Conservation (phyloP, 768 basidiomycete genomes). For the Boletus subcaerulescens region DNA sequence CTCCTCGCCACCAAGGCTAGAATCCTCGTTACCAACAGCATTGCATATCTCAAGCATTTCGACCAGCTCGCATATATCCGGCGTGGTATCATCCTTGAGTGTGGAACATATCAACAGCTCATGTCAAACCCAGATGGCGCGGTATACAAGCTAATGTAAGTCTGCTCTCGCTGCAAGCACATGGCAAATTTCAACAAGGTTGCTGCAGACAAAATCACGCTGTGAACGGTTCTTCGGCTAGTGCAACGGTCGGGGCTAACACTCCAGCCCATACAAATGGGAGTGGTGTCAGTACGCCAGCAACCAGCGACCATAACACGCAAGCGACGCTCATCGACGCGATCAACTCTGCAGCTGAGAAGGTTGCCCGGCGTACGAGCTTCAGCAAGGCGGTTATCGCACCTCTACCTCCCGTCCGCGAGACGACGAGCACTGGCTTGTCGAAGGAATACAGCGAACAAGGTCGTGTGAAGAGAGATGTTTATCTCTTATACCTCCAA, state of each 20-base stretch:
- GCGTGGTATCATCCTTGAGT: constrained; percentile 79
- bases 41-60: constrained; percentile 78
- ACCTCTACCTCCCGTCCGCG: constrained; percentile 37
- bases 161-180: neutral
- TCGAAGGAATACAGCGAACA: constrained; percentile 74
- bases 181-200: neutral
- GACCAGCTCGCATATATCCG: constrained; percentile 75
- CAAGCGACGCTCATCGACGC: constrained; percentile 25
- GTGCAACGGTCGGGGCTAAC: constrained; percentile 38
- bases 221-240: constrained; percentile 39
- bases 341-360: constrained; percentile 45
- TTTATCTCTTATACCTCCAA: constrained; percentile 75
- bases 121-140: constrained; percentile 61
- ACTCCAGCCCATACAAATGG: constrained; percentile 46
- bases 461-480: constrained; percentile 72
- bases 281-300: constrained; percentile 20
- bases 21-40: constrained; percentile 82
- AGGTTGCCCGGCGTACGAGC: constrained; percentile 54
- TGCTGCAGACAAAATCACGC: constrained; percentile 45
- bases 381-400: constrained; percentile 56
- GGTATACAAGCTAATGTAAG: constrained; percentile 74
- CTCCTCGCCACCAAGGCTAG: constrained; percentile 80
- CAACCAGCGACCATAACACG: constrained; percentile 18
- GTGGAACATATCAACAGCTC: constrained; percentile 60
- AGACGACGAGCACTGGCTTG: constrained; percentile 43